Base-by-base conservation (phyloP, 768 basidiomycete genomes). In the Suillus variegatus region DNA sequence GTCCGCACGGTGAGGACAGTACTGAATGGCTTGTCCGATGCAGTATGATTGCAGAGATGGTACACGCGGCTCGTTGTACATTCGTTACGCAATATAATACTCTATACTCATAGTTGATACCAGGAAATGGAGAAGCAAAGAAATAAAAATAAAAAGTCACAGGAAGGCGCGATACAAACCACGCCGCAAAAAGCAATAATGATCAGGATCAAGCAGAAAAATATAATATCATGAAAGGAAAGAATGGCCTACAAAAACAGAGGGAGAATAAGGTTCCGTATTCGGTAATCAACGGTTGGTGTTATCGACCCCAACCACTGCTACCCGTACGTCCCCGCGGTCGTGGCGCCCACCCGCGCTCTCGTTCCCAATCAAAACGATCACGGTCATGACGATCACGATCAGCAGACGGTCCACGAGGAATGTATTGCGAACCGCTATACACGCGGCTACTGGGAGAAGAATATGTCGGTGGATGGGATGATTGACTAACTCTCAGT, bases 401-500 rank as follows among this genome's bases (percentile, higher is more conserved):
- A 69, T 86, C 85, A 2, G 82, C 84, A 12, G 81, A 83, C 3
- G 84, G 85, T 6, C 84, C 85, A 1, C 85, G 79, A 41, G 85
- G 84, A 6, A 80, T 77, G 54, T 79, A 76, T 47, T 77, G 78
- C 55, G 78, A 72, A 36, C 75, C 70, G 16, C 64, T 46, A 13
- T 71, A 72, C 28, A 75, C 65, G 61, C 74, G 71, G 51, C 69
- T 70, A 57, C 49, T 35, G 10, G 71, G 61, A 40, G 57, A 55
- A 35, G 63, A 44, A 49, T 69, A 72, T 2, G 72, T 51, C 1
- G 69, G 65, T 35, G 73, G 44, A 47, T 75, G 69, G 4, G 70
- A 68, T 13, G 72, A 51, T 61, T 72, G 74, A 51, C 61, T 68
- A 28, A 71, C 76, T 22, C 79, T 73, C 46, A 82, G 69, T 47